A percentile compares a stretch with the other conserved stretches of the same genome.
Conservation (phyloP, 139 green algal species). For the Astrephomene gubernaculifera region DNA sequence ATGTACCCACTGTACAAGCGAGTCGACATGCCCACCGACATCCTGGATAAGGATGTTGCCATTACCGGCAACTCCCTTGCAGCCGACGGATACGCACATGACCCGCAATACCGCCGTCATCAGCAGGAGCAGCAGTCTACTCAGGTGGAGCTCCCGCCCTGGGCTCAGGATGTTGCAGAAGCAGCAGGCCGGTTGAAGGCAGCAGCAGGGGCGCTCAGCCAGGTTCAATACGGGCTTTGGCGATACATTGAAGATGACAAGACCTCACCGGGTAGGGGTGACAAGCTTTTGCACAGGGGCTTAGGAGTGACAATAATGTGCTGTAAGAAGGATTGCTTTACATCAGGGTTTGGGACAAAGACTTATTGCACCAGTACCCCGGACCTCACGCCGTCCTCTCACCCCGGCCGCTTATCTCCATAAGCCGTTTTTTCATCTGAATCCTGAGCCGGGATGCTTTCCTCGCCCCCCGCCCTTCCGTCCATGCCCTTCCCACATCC, state of each 20-base stretch:
- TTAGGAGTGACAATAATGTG: neutral
- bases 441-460: neutral
- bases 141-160: neutral
- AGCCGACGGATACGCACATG: neutral
- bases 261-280: neutral
- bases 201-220: neutral
- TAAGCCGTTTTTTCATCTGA: neutral
- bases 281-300: neutral
- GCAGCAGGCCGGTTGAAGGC: neutral
- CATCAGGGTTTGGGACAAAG: neutral
- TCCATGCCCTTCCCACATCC: neutral
- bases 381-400: neutral
- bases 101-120: neutral
- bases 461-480: neutral
- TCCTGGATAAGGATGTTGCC: neutral
- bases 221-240: neutral
- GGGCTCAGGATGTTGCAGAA: neutral
- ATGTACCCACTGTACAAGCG: constrained; percentile 26
- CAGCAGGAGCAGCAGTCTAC: neutral
- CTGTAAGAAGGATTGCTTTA: neutral
- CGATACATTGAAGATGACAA: constrained; percentile 8
- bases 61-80: neutral
- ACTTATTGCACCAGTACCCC: no score
- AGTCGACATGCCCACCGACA: neutral
- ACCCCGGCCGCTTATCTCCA: neutral